Evolutionary conservation across 2,329 filamentous ascomycete genomes (phyloP).

Genomic region (Colletotrichum neosansevieriae): DNA sequence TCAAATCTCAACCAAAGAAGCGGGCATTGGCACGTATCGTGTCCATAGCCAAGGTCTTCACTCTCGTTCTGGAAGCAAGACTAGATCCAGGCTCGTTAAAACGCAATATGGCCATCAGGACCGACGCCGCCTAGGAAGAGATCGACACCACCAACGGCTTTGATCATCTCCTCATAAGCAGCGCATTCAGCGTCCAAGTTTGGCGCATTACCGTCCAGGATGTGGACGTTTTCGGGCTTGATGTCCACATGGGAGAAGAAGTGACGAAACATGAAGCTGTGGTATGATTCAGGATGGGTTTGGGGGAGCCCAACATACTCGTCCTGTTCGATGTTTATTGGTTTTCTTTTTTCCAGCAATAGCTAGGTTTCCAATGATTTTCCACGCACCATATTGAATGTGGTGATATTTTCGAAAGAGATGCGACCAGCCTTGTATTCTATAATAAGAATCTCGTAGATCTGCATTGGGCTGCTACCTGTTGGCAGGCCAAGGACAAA

Average conservation of each 20-base stretch:
- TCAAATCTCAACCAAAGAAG: conserved; percentile 56
- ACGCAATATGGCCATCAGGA: conserved; percentile 83
- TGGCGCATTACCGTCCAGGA: conserved; percentile 78
- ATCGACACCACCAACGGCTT: conserved; percentile 77
- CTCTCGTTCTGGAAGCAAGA: conserved; percentile 75
- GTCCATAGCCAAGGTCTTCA: conserved; percentile 83
- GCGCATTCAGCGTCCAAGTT: conserved; percentile 78
- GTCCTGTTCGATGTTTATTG: conserved; percentile 62
- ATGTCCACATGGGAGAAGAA: conserved; percentile 83
- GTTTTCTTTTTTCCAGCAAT: neutral
- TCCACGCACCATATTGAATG: conserved; percentile 75
- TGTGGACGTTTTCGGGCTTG: conserved; percentile 75
- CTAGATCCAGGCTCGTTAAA: conserved; percentile 86
- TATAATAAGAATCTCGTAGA: conserved; percentile 69
- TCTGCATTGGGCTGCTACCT: conserved; percentile 42
- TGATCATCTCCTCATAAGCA: conserved; percentile 79
- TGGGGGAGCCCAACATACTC: conserved; percentile 81
- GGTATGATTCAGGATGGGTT: conserved; percentile 82
- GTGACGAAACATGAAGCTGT: conserved; percentile 86
- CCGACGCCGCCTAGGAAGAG: conserved; percentile 83
- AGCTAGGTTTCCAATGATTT: neutral
- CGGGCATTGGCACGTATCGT: conserved; percentile 81
- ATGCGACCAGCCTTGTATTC: conserved; percentile 66
- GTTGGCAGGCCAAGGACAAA: conserved; percentile 45
- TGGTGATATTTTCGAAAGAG: conserved; percentile 74